These are phyloP conservation scores for Salvia miltiorrhiza DNA, from an alignment of 257 asterid genomes.

Conservation along the genomic window DNA sequence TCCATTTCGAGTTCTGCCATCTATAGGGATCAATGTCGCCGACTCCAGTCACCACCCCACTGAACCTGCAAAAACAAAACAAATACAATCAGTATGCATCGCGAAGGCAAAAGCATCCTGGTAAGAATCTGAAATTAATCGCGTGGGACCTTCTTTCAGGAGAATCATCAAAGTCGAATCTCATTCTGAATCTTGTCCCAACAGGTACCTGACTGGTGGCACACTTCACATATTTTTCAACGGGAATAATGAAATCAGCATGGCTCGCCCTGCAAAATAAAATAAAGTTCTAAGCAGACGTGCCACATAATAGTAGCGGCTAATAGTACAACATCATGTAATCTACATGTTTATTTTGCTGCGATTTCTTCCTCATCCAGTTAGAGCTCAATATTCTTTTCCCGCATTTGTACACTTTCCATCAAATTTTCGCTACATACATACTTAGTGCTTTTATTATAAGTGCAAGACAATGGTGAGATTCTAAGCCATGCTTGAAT, in stretches of 20 bases:
- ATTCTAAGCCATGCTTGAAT: neutral
- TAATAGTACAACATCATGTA: neutral
- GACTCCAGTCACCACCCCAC: constrained; percentile 89
- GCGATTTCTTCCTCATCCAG: neutral
- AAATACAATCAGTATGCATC: constrained; percentile 9
- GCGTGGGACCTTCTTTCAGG: constrained; percentile 75
- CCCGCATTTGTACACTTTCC: neutral
- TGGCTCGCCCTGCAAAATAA: constrained; percentile 60
- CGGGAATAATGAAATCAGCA: constrained; percentile 74
- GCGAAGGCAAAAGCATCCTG: neutral
- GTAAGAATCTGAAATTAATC: neutral
- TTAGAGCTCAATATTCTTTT: neutral
- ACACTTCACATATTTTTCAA: constrained; percentile 60
- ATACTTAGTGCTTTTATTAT: too few relatives aligned
- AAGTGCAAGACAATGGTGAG: too few relatives aligned
- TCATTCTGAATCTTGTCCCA: constrained; percentile 84
- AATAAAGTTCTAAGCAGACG: neutral
- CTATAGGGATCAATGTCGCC: constrained; percentile 70
- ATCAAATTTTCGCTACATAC: neutral
- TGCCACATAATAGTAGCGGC: neutral
- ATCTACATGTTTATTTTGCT: neutral
- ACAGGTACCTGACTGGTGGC: constrained; percentile 53
- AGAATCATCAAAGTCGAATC: constrained; percentile 86
- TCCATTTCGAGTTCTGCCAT: constrained; percentile 97
- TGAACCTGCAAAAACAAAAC: constrained; percentile 46